These are phyloP conservation scores for Quercus robur DNA, from an alignment of 306 rosid species.

Conservation along the genomic window DNA sequence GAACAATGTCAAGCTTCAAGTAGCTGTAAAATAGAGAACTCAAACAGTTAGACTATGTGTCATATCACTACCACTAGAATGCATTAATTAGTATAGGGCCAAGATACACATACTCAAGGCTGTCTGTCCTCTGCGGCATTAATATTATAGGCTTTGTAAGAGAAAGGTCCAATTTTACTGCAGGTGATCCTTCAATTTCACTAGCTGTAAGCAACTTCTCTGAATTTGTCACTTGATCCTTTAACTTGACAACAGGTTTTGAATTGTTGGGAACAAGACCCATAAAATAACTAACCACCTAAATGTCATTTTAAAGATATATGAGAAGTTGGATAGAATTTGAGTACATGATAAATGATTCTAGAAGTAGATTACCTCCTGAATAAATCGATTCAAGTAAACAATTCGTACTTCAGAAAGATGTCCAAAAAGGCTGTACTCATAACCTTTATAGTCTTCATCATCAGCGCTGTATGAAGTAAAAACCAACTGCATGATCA, in stretches of 20 bases:
- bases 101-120: constrained; percentile 70
- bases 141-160: constrained; percentile 87
- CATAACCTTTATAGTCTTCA: constrained; percentile 89
- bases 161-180: constrained; percentile 90
- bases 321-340: constrained; percentile 3
- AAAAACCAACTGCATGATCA: constrained; percentile 69
- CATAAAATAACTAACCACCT: constrained; percentile 91
- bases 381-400: constrained; percentile 86
- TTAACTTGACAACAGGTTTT: constrained; percentile 63
- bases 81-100: constrained; percentile 6
- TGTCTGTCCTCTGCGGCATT: constrained; percentile 88
- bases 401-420: constrained; percentile 97
- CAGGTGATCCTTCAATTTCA: constrained; percentile 96
- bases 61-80: neutral
- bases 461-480: constrained; percentile 74
- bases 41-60: constrained; percentile 20
- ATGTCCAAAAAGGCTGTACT: constrained; percentile 80
- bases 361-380: constrained; percentile 61
- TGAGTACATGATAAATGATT: constrained; percentile 1
- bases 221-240: constrained; percentile 89
- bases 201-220: constrained; percentile 90
- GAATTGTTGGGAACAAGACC: constrained; percentile 88
- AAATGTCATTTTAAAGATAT: constrained; percentile 20
- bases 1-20: constrained; percentile 96
- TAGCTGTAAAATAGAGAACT: constrained; percentile 55